These are phyloP conservation scores for Bipolaris gigantea DNA, from an alignment of 2,329 filamentous ascomycete species.

Conservation along the genomic window DNA sequence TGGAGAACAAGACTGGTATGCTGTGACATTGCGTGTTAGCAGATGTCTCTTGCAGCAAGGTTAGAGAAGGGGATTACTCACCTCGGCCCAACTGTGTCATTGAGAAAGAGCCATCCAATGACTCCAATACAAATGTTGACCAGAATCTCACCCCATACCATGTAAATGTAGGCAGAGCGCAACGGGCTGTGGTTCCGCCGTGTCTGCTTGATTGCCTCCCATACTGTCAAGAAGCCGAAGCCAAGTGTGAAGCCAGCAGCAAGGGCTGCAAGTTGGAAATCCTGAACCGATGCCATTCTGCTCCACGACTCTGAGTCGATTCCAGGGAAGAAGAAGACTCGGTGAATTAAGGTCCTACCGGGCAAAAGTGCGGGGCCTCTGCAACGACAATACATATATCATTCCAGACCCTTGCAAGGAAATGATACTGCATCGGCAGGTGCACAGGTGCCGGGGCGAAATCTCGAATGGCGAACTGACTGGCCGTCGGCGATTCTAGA, in stretches of 20 bases:
- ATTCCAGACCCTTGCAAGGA: conserved; percentile 5
- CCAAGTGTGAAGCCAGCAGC: conserved; percentile 43
- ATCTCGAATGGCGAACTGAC: conserved; percentile 1
- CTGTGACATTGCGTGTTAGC: conserved; percentile 14
- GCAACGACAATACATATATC: conserved; percentile 4
- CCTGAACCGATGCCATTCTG: conserved; percentile 25
- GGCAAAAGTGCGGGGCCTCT: not conserved
- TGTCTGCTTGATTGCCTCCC: conserved; percentile 43
- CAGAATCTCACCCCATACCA: conserved; percentile 41
- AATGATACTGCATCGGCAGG: not conserved
- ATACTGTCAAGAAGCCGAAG: conserved; percentile 39
- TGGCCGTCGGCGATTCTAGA: not conserved
- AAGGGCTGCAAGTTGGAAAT: conserved; percentile 36
- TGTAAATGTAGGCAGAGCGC: conserved; percentile 40
- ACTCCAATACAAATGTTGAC: conserved; percentile 36
- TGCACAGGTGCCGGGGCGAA: conserved; percentile 1
- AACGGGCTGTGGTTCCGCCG: conserved; percentile 39
- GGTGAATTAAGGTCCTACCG: not conserved
- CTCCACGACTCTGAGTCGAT: not conserved
- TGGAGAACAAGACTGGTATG: conserved; percentile 38
- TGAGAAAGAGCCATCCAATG: conserved; percentile 38
- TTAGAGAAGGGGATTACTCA: conserved; percentile 11
- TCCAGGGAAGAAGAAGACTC: not conserved
- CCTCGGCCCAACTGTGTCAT: conserved; percentile 35
- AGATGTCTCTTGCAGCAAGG: not conserved